These are phyloP conservation scores for Delphinella strobiligena DNA, from an alignment of 2,329 filamentous ascomycete genomes.

Conservation along the genomic window DNA sequence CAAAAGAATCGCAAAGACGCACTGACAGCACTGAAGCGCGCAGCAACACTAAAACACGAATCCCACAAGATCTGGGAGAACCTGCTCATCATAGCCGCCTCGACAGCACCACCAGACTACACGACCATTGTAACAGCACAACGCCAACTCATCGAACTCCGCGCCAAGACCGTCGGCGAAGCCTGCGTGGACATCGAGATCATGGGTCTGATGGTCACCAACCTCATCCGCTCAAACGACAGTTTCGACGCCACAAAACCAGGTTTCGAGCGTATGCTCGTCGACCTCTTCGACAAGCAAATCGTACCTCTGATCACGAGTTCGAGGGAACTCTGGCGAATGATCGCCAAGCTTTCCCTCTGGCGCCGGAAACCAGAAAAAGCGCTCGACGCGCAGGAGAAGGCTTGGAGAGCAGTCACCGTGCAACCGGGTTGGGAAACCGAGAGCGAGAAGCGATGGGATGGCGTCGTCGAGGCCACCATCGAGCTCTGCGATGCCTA, in stretches of 20 bases:
- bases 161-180: constrained; percentile 55
- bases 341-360: constrained; percentile 58
- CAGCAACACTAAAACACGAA: constrained; percentile 68
- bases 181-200: constrained; percentile 65
- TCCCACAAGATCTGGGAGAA: constrained; percentile 97
- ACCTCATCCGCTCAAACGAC: constrained; percentile 45
- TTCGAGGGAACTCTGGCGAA: constrained; percentile 62
- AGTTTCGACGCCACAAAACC: constrained; percentile 30
- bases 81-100: constrained; percentile 73
- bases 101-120: constrained; percentile 63
- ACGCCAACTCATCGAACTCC: constrained; percentile 62
- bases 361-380: constrained; percentile 60
- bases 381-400: constrained; percentile 75
- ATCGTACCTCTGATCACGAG: constrained; percentile 76
- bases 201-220: constrained; percentile 57
- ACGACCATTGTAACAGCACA: constrained; percentile 65
- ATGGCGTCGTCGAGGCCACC: constrained; percentile 63
- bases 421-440: constrained; percentile 43
- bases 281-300: constrained; percentile 60
- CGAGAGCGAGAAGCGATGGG: constrained; percentile 51
- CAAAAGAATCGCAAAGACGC: constrained; percentile 59
- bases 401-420: constrained; percentile 68
- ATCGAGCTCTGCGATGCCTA: constrained; percentile 72
- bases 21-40: constrained; percentile 74
- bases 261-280: constrained; percentile 48